Base-by-base conservation (phyloP, 2,329 filamentous ascomycete genomes). In the Ceratocystis diversiconidia region DNA sequence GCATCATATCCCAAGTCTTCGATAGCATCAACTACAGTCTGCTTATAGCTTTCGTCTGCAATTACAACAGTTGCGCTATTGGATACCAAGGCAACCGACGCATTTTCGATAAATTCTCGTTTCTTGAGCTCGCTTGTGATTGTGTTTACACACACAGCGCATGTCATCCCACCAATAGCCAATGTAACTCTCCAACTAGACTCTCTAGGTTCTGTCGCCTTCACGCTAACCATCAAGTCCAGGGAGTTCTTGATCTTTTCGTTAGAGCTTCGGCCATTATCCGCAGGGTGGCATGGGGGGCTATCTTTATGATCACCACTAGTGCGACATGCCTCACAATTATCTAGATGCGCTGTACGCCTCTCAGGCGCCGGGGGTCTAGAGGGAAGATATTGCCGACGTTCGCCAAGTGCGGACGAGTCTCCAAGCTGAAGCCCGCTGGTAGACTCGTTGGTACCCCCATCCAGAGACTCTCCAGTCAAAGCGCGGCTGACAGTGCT, bases 151-250 rank as follows among this genome's bases (percentile, higher is more conserved):
- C 88, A 91, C 12, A 85, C 80, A 15, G 84, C 83, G 72, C 88
- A 90, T 3, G 85, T 89, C 87, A 91, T 90, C 63, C 87, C 87
- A 32, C 80, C 83, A 50, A 91, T 79, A 22, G 85, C 82, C n/a
- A 85, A 69, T 0, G 76, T 79, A 1, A 78, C 81, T 48, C 78
- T 74, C 78, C 80, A 85, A n/a, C 70, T 68, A 1, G 46, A 60
- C 15, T 63, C 63, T 5, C 59, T 36, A 1, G 64, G 61, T 17
- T 67, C 67, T 1, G 62, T 32, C 4, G 64, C 57, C 3, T 52
- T 52, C 10, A 68, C 61, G 17, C 61, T 61, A 19, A 50, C 62
- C 57, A 69, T 67, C 5, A 50, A 59, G 60, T 59, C 63, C 6
- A 30, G 25, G 12, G 50, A 60, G 7, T 30, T n/a, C 3, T 55